Percentiles rank a stretch among this genome's conserved stretches.
Evolutionary conservation across 2,329 filamentous ascomycete species (phyloP).

Genomic region (Paraphaeosphaeria sporulosa): DNA sequence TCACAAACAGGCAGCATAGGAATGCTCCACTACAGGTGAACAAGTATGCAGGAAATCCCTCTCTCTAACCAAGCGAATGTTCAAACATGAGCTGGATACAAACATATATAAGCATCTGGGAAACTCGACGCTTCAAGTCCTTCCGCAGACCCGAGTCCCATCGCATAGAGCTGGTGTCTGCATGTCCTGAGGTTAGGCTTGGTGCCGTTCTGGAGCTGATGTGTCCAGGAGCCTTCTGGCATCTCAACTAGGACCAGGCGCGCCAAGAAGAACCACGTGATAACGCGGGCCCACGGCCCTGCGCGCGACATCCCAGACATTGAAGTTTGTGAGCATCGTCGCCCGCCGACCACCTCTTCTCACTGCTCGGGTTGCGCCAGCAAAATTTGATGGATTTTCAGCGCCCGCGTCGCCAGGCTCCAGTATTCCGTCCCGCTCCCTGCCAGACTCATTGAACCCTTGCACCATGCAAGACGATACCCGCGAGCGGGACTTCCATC

Average conservation of each 20-base stretch:
- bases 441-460: background rate
- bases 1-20: background rate
- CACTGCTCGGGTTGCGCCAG: too few relatives aligned
- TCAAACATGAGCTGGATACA: background rate
- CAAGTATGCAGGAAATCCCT: background rate
- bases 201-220: background rate
- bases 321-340: too few relatives aligned
- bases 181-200: background rate
- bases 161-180: too few relatives aligned
- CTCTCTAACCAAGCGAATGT: background rate
- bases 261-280: background rate
- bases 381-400: too few relatives aligned
- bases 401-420: background rate
- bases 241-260: too few relatives aligned
- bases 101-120: background rate
- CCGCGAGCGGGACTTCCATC: slow-evolving; percentile 70
- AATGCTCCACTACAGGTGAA: background rate
- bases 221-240: too few relatives aligned
- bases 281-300: background rate
- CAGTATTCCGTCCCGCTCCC: background rate
- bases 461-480: slow-evolving; percentile 27
- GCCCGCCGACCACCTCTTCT: too few relatives aligned
- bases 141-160: too few relatives aligned
- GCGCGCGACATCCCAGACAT: too few relatives aligned
- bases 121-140: background rate